Conservation (phyloP, 345 rosid species). For the Arabis hirsuta region DNA sequence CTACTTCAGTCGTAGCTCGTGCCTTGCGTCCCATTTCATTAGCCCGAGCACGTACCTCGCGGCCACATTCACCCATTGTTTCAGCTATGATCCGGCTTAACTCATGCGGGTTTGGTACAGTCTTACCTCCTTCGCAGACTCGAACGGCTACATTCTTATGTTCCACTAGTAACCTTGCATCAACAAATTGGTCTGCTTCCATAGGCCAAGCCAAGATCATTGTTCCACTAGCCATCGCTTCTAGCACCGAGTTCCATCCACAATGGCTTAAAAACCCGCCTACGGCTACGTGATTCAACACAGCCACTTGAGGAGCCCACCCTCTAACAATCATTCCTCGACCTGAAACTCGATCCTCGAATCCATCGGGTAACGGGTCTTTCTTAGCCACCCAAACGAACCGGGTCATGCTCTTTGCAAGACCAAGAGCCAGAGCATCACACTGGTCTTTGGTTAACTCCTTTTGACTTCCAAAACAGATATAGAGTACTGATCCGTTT, state of each 20-base stretch:
- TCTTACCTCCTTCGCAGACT: constrained; percentile 52
- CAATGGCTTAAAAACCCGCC: constrained; percentile 73
- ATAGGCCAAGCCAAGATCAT: constrained; percentile 65
- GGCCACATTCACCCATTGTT: constrained; percentile 31
- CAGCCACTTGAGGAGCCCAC: constrained; percentile 64
- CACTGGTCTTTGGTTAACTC: constrained; percentile 48
- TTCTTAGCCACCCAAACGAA: constrained; percentile 68
- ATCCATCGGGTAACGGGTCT: constrained; percentile 54
- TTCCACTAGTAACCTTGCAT: constrained; percentile 56
- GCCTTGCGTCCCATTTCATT: constrained; percentile 45
- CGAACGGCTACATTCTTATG: constrained; percentile 52
- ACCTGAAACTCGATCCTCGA: constrained; percentile 51
- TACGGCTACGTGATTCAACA: constrained; percentile 59
- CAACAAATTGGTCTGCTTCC: constrained; percentile 69
- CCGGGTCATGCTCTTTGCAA: constrained; percentile 55
- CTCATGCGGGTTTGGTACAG: constrained; percentile 59
- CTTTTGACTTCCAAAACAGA: constrained; percentile 73
- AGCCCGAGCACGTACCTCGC: constrained; percentile 36
- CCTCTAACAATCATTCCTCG: constrained; percentile 52
- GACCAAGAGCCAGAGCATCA: constrained; percentile 57
- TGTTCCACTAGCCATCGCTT: constrained; percentile 55
- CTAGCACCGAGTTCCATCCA: constrained; percentile 78
- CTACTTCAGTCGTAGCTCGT: constrained; percentile 46
- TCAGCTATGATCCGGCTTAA: constrained; percentile 42
- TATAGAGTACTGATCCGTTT: constrained; percentile 58